phyloP scores from a whole-genome alignment of 169 alveolate genomes.

The Babesia divergens region DNA sequence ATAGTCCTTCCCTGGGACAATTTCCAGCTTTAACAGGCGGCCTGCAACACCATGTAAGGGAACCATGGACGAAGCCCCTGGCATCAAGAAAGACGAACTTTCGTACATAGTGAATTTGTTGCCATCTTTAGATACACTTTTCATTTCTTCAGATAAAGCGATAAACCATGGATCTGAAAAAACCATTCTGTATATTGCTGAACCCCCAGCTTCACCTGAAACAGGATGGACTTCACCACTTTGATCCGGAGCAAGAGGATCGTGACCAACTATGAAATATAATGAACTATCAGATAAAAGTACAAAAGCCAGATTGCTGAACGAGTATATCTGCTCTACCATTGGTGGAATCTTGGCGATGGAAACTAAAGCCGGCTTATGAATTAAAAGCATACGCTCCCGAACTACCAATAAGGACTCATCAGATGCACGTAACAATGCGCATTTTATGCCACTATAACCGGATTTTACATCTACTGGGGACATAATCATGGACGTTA shows the following conservation, averaged over 20 bases:
- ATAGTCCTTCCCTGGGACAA: background rate
- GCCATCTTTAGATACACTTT: background rate
- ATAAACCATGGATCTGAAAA: no score
- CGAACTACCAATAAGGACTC: background rate
- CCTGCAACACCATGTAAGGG: background rate
- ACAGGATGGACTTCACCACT: no score
- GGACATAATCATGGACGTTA: background rate
- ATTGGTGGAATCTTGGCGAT: background rate
- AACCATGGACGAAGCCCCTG: background rate
- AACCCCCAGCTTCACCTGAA: no score
- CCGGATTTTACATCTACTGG: background rate
- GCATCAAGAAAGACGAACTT: background rate
- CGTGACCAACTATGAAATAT: background rate
- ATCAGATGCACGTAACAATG: background rate
- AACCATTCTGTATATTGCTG: no score
- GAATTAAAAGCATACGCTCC: background rate
- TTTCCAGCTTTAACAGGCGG: background rate
- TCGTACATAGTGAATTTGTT: no score
- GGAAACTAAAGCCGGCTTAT: no score
- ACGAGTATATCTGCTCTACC: constrained; percentile 11
- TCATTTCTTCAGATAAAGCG: no score
- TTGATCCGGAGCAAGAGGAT: background rate
- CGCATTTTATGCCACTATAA: background rate
- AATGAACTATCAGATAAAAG: background rate
- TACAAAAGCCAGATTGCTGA: constrained; percentile 9